Evolutionary conservation across 106 monocot species (phyloP).

Genomic region (Dendrobium officinale): DNA sequence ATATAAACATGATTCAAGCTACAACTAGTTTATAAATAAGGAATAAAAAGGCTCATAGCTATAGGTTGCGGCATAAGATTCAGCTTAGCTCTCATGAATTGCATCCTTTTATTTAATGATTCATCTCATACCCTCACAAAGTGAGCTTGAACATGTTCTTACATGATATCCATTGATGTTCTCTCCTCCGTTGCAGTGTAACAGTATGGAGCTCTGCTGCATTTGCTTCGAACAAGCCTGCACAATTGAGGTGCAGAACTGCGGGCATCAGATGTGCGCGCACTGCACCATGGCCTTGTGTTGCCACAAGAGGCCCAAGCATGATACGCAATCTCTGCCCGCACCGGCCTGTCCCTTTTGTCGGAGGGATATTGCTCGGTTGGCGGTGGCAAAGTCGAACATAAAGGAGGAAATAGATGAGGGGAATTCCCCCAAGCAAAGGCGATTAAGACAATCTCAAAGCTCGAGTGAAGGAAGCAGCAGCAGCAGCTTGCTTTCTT

Average conservation of each 20-base stretch:
- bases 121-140: too few relatives aligned
- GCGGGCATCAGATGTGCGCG: constrained; percentile 97
- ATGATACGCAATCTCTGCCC: constrained; percentile 27
- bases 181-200: constrained; percentile 22
- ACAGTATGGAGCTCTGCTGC: constrained; percentile 63
- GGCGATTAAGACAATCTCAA: constrained; percentile 32
- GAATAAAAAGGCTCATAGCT: too few relatives aligned
- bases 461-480: constrained; percentile 72
- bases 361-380: constrained; percentile 56
- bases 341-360: constrained; percentile 75
- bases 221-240: constrained; percentile 95
- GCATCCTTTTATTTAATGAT: too few relatives aligned
- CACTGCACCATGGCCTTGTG: constrained; percentile 80
- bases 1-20: too few relatives aligned
- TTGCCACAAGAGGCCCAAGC: constrained; percentile 85
- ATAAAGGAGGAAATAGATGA: constrained; percentile 25
- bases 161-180: too few relatives aligned
- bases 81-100: too few relatives aligned
- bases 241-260: constrained; percentile 75
- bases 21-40: too few relatives aligned
- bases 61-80: too few relatives aligned
- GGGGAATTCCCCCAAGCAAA: constrained; percentile 19
- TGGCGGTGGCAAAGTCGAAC: constrained; percentile 47
- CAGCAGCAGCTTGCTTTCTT: constrained; percentile 78
- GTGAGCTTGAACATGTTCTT: too few relatives aligned